A percentile compares a stretch with the other conserved stretches of the same genome.
phyloP scores from a whole-genome alignment of 2,329 filamentous ascomycete genomes.

The Endothia cerciana region DNA sequence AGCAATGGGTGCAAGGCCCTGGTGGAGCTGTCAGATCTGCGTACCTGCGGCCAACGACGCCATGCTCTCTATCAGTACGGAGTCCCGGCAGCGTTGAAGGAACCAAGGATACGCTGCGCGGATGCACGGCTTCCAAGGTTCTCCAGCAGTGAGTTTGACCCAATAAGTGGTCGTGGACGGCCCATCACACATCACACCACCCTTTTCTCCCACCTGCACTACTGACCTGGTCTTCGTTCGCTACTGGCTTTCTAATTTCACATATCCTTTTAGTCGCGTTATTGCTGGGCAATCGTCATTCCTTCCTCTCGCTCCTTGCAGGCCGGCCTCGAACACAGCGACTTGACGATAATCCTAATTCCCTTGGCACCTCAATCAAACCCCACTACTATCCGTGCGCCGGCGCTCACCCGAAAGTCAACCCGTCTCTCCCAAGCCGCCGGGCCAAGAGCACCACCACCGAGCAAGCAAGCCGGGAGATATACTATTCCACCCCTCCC shows the following conservation, averaged over 20 bases:
- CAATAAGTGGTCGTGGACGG: constrained; percentile 16
- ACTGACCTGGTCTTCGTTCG: constrained; percentile 13
- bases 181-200: not conserved
- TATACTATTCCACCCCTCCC: too few relatives aligned
- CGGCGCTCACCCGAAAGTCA: constrained; percentile 14
- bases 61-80: too few relatives aligned
- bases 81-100: too few relatives aligned
- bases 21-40: constrained; percentile 24
- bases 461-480: not conserved
- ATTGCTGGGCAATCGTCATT: constrained; percentile 24
- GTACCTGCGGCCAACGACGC: constrained; percentile 17
- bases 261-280: constrained; percentile 2
- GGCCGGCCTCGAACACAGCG: constrained; percentile 5
- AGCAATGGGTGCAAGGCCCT: not conserved
- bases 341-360: not conserved
- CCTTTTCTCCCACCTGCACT: not conserved
- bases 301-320: constrained; percentile 3
- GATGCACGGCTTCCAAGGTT: not conserved
- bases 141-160: not conserved
- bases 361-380: not conserved
- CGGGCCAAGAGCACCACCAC: too few relatives aligned
- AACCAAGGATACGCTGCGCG: not conserved
- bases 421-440: not conserved
- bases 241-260: constrained; percentile 3
- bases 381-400: constrained; percentile 16